Conservation (phyloP, 192 early-diverging fungal species). For the Coemansia sp. region DNA sequence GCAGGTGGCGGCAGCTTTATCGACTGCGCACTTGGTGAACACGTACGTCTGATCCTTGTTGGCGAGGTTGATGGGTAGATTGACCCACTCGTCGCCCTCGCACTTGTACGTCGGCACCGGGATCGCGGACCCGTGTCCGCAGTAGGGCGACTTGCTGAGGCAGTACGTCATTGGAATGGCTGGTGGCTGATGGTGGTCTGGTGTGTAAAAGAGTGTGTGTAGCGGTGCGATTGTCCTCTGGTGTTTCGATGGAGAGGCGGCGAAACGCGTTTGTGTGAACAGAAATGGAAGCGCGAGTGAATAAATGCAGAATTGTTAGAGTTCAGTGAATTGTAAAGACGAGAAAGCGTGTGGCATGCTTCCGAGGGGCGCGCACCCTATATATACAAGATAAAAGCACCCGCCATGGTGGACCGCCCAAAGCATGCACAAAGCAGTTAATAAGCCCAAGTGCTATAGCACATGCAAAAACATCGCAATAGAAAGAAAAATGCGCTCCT, state of each 20-base stretch:
- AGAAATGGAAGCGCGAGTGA: not conserved
- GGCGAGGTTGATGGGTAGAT: slow-evolving; percentile 53
- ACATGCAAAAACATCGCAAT: not conserved
- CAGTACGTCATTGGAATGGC: slow-evolving; percentile 39
- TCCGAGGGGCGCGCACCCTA: not conserved
- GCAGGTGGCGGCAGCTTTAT: slow-evolving; percentile 40
- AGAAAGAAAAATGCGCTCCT: not conserved
- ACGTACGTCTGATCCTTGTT: slow-evolving; percentile 53
- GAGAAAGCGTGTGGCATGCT: not conserved
- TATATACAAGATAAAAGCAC: slow-evolving; percentile 6
- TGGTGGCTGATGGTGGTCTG: not conserved
- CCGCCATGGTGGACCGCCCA: not conserved
- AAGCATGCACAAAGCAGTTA: slow-evolving; percentile 1
- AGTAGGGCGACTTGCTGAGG: slow-evolving; percentile 52
- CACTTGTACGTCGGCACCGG: slow-evolving; percentile 52
- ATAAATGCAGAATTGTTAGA: not conserved
- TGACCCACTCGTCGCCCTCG: slow-evolving; percentile 55
- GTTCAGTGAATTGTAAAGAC: not conserved
- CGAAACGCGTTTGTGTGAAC: not conserved
- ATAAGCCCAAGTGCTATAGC: not conserved
- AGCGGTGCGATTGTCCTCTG: not conserved
- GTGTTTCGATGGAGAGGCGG: not conserved
- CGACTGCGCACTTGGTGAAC: slow-evolving; percentile 39
- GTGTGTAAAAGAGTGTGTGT: not conserved
- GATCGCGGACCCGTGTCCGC: slow-evolving; percentile 33